Evolutionary conservation across 495 filamentous ascomycete species (phyloP), one percentile per base, ranked within the genome.

Genomic region (Thermochaetoides thermophila): DNA sequence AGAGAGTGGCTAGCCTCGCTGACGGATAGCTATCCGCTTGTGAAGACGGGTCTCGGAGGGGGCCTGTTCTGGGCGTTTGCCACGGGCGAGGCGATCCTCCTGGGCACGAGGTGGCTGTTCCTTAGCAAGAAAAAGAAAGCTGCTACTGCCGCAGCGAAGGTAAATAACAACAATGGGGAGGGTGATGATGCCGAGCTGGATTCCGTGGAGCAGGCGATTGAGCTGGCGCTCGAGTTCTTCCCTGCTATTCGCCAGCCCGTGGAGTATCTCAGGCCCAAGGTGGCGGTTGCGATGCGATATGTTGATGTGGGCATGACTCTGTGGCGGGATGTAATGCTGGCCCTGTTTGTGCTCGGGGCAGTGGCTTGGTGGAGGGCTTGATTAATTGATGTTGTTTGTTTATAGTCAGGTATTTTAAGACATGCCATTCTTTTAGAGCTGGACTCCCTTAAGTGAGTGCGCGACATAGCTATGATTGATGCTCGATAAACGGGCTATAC

Each of bases 311-410:
- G 68, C 40, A 57, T 55, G 7, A 75, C 74, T 22, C 63, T 83
- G 3, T 59, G 66, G 33, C 59, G 56, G 20, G 78, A 83, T 57
- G 73, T 75, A 16, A 57, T 81, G 52, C 65, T 76, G 3, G 69
- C 79, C 31, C 55, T 92, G 3, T 92, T 92, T 64, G 69, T 84
- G 34, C 53, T 93, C 44, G 84, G 84, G 10, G 59, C 69, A n/a
- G 37, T 29, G 32, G 25, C 13, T 7, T 44, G 41, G 41, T 32
- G 26, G 24, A 33, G 37, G 41, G 29, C 31, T 7, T 43, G 14
- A 27, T n/a, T n/a, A n/a, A n/a, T n/a, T n/a, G n/a, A n/a, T n/a
- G n/a, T n/a, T n/a, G n/a, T n/a, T n/a, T n/a, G n/a, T n/a, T n/a
- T n/a, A n/a, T n/a, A n/a, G n/a, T n/a, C n/a, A n/a, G n/a, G n/a